Conservation (phyloP, 192 early-diverging fungal species). For the Linnemannia schmuckeri region DNA sequence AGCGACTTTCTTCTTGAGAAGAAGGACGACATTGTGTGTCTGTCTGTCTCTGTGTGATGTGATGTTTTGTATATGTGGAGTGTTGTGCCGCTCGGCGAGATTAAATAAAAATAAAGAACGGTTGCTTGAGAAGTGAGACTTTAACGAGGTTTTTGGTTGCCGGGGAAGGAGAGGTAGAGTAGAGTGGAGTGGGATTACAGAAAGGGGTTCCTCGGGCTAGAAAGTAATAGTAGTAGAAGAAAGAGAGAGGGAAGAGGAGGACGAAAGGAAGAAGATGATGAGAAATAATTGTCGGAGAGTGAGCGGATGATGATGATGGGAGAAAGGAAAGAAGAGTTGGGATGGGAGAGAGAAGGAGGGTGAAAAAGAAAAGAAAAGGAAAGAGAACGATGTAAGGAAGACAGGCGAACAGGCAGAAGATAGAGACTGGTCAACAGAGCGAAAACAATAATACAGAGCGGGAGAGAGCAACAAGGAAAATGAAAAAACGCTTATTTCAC, state of each 20-base stretch:
- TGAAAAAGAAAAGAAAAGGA: neutral
- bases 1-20: slow-evolving; percentile 46
- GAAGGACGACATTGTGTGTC: slow-evolving; percentile 36
- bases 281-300: neutral
- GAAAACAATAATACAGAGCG: too few species aligned
- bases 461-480: neutral
- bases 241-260: neutral
- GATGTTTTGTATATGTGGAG: neutral
- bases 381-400: neutral
- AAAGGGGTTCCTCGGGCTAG: neutral
- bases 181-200: neutral
- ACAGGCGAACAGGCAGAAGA: neutral
- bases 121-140: neutral
- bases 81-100: neutral
- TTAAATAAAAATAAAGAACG: neutral
- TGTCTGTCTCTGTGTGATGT: neutral
- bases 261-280: neutral
- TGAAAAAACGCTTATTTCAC: slow-evolving; percentile 4
- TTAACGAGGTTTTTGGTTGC: neutral
- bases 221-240: neutral
- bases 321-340: neutral
- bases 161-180: neutral
- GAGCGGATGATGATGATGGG: neutral
- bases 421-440: too few species aligned
- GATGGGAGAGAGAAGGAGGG: too few species aligned